Base-by-base conservation (phyloP, 2,329 filamentous ascomycete genomes). In the Diplodia sapinea region DNA sequence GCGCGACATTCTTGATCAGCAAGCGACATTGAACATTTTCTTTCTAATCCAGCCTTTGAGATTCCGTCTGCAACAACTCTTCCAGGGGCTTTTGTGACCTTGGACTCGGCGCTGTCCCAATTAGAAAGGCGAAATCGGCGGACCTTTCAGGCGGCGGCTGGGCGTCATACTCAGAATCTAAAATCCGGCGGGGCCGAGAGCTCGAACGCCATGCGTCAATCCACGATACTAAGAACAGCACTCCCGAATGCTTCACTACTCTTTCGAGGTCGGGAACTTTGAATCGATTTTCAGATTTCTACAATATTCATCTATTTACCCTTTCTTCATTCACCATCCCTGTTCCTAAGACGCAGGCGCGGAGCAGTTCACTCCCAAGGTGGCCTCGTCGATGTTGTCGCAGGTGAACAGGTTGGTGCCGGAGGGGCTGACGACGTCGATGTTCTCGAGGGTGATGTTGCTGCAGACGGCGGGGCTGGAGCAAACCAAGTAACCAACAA, bases 361-460 rank as follows among this genome's bases (percentile, higher is more conserved):
- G 13, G 64, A 26, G 26, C 66, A 68, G 38, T 64, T 64, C n/a
- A 68, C 54, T 1, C n/a, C 20, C 59, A 68, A 26, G 31, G 11
- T 40, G 23, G 36, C 9, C 59, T 68, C 59, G 12, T 68, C 59
- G 9, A 68, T 33, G 23, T 68, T 64, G n/a, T 47, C 40, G 40
- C 66, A 68, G 13, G 50, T 56, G 52, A 63, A 68, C 57, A 63
- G 17, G 31, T 63, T 52, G 29, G 57, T 65, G n/a, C 67, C 61
- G 15, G 51, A 52, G 3, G 67, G 67, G 54, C 82, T 86, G 0
- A 79, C 84, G 63, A 89, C 73, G 68, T 85, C 79, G 70, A 89
- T 87, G 68, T 85, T 79, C 69, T 83, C 81, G 66, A 89, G 79
- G 8, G 79, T 78, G 70, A 89, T 88, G 68, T 86, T 80, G 31